Evolutionary conservation across 352 stramenopile species (phyloP), one percentile per base, ranked within the genome.

Genomic region (Phytophthora pseudosyringae): DNA sequence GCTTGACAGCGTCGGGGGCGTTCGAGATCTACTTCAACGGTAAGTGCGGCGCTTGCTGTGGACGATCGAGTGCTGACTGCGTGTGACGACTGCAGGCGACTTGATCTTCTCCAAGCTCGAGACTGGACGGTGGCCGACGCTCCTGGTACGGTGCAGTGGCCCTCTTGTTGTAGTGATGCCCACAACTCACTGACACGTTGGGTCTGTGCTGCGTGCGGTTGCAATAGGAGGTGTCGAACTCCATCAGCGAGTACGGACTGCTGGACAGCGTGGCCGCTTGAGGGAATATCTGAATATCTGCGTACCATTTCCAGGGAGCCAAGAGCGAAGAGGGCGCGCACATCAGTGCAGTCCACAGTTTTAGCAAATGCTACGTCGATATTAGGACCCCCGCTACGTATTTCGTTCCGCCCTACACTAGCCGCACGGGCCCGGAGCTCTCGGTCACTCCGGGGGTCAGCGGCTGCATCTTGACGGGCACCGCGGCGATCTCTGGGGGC

Each of bases 1-100:
- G 69, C 15, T 74, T 95, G 48, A 67, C 89, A 41, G 81, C 86
- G 11, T 83, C 84, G 1, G 86, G 86, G 10, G 86, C 84, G 8
- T 95, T 95, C 25, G 86, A 95, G 69, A 82, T 95, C 29, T 91
- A 83, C 59, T 91, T 89, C 40, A 93, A 95, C 51, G 80, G 86
- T 95, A 43, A 0, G 50, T 44, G 48, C 12, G 10, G 18, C 16
- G 45, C 40, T 39, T 15, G 18, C n/a, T 36, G 12, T n/a, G 15
- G 11, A 29, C 31, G 44, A 12, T 58, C 12, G 9, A 21, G 8
- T 56, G n/a, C 46, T 73, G 45, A 57, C n/a, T 36, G 16, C 7
- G 6, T 28, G 25, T 56, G 25, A 29, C 16, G 15, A 45, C 35
- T 64, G 18, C 59, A 94, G 86, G 73, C 32, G 75, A 91, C 4